Evolutionary conservation across 2,329 filamentous ascomycete genomes (phyloP), one percentile per base, ranked within the genome.

Genomic region (Trichoderma sp.): DNA sequence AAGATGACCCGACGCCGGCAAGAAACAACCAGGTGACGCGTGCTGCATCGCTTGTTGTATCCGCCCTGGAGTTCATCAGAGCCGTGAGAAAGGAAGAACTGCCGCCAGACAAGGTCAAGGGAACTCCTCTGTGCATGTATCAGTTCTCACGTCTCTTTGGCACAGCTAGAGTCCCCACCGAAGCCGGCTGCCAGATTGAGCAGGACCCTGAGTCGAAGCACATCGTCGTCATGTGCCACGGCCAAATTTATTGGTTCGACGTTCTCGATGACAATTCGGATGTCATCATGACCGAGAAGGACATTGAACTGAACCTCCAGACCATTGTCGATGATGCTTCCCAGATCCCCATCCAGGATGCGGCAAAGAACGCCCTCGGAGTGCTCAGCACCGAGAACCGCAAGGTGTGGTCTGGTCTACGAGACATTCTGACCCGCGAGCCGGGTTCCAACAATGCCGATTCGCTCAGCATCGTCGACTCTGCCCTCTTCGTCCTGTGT

Each of bases 201-300:
- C 93, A 98, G 75, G 93, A 98, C 72, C 91, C 93, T 0, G 86
- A 89, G n/a, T 92, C 94, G 3, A 96, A 93, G 78, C 95, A 99
- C 76, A 83, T 99, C 44, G 90, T 97, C 10, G 92, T 98, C 50
- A 84, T 98, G 78, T 96, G 92, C 74, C 91, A 94, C 69, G 95
- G 95, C 1, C 95, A 99, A 71, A 93, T 98, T 73, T 99, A 99
- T 78, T 98, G 94, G 94, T 99, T 99, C 72, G 95, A 99, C 76
- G 93, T 97, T 2, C 82, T 99, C 19, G 95, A 99, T 71, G 90
- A 94, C 70, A 96, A 97, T 77, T 91, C 91, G 7, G 95, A 99
- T 76, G 81, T 96, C 64, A 97, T 99, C 78, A 98, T 98, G 94
- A 93, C 90, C 0, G 95, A 98, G 77, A 94, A 92, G 75, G 95